These are phyloP conservation scores for Gloeostereum incarnatum DNA, from an alignment of 768 basidiomycete species.

Conservation along the genomic window DNA sequence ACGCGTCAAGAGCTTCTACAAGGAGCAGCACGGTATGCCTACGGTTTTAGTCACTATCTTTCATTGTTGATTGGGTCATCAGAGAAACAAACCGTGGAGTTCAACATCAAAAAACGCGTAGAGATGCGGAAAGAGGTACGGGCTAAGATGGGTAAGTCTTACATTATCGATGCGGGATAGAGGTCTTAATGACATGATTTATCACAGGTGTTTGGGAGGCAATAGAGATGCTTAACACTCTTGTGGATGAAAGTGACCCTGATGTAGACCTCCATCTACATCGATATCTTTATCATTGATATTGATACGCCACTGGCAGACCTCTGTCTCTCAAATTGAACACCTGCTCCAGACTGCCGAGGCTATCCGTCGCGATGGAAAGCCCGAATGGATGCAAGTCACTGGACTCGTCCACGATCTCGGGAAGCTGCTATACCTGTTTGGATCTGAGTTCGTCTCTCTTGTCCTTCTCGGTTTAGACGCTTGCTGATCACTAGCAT, in stretches of 20 bases:
- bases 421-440: conserved; percentile 79
- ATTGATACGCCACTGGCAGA: conserved; percentile 27
- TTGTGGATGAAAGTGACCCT: conserved; percentile 88
- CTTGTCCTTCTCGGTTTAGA: too few species aligned
- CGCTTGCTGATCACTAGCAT: too few species aligned
- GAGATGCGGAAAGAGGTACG: conserved; percentile 60
- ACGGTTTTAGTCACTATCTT: conserved; percentile 1
- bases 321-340: conserved; percentile 75
- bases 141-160: conserved; percentile 47
- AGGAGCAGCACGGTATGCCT: conserved; percentile 61
- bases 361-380: conserved; percentile 76
- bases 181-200: neutral
- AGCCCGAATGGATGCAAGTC: conserved; percentile 91
- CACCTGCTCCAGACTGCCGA: conserved; percentile 91
- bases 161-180: neutral
- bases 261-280: conserved; percentile 61
- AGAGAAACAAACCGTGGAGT: conserved; percentile 86
- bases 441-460: conserved; percentile 51
- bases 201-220: conserved; percentile 60
- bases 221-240: conserved; percentile 78
- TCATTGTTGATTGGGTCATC: conserved; percentile 1
- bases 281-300: too few species aligned
- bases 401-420: conserved; percentile 84
- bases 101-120: conserved; percentile 71
- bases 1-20: conserved; percentile 70